Conservation (phyloP, 805 yeast species). For the Zygosaccharomyces lentus region DNA sequence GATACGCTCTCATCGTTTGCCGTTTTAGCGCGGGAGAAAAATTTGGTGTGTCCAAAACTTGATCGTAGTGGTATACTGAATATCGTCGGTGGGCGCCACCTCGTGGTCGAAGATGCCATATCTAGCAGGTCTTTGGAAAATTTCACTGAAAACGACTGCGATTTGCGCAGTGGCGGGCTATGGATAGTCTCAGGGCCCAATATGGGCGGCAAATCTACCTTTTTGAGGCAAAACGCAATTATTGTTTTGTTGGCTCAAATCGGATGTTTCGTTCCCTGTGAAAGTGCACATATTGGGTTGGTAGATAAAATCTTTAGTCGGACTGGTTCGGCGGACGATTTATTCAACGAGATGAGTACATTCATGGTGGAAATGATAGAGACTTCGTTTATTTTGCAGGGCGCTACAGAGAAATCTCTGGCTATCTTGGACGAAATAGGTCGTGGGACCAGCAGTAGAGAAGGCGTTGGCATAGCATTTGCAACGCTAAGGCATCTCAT, state of each 20-base stretch:
- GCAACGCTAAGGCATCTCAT: constrained; percentile 61
- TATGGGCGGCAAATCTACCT: constrained; percentile 83
- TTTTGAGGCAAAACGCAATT: constrained; percentile 67
- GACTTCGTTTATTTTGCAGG: constrained; percentile 61
- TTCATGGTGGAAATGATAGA: constrained; percentile 93
- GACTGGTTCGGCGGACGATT: constrained; percentile 81
- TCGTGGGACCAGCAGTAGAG: constrained; percentile 79
- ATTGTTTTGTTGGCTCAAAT: constrained; percentile 67
- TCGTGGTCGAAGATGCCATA: constrained; percentile 79
- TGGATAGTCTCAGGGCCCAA: constrained; percentile 86
- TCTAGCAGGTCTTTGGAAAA: constrained; percentile 39
- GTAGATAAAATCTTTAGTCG: constrained; percentile 78
- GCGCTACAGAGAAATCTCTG: constrained; percentile 63
- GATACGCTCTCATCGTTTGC: constrained; percentile 78
- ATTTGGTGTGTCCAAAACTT: constrained; percentile 62
- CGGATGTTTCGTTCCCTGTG: constrained; percentile 71
- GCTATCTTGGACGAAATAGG: constrained; percentile 87
- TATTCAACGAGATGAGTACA: constrained; percentile 75
- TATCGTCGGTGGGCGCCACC: constrained; percentile 69
- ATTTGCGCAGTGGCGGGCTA: constrained; percentile 27
- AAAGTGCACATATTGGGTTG: constrained; percentile 57
- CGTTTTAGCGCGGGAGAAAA: constrained; percentile 59
- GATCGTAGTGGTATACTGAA: constrained; percentile 45
- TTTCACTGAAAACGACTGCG: constrained; percentile 35
- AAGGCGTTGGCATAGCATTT: constrained; percentile 82